Evolutionary conservation across 1,139 yeast species (phyloP), one percentile per base, ranked within the genome.

Genomic region (Kluyveromyces marxianus): DNA sequence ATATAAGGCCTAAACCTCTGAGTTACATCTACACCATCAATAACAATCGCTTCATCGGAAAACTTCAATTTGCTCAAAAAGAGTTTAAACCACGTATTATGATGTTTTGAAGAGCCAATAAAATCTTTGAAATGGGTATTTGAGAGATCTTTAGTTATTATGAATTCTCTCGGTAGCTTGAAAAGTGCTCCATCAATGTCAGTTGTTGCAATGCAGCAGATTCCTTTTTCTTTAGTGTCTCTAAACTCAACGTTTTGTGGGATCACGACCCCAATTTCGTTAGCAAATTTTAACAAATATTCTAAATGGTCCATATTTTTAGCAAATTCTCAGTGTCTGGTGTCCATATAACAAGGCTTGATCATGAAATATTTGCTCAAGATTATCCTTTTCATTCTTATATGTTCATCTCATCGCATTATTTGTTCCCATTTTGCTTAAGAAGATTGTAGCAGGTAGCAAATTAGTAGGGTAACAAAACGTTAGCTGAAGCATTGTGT

Each of bases 231-330:
- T 1, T 53, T 52, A 3, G 56, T 54, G 25, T 53, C 37, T 21
- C 50, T 48, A 51, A 72, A 74, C 4, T 53, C 49, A 1, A 74
- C 46, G 1, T 53, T 53, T 0, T 54, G 51, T 24, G 69, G 64
- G 6, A 80, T 57, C 1, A 51, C 28, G 1, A 80, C 72, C 1
- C 85, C 86, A 44, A 74, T 60, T 0, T 51, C 46, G 4, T 34
- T 49, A 1, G 81, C 81, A 89, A 89, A 82, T 0, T 59, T 46
- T 1, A 76, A 43, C 7, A 77, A 42, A 0, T 25, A 26, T 2
- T 52, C 45, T 1, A 63, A 38, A 5, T 39, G 37, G 6, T 43
- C 35, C 41, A 29, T 42, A 10, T 4, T 25, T 26, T 25, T 29
- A 8, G 31, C 10, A 29, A 14, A 14, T 14, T 14, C 21, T 14